phyloP scores from a whole-genome alignment of 2,329 filamentous ascomycete species.

The Torrubiella hemipterigena region DNA sequence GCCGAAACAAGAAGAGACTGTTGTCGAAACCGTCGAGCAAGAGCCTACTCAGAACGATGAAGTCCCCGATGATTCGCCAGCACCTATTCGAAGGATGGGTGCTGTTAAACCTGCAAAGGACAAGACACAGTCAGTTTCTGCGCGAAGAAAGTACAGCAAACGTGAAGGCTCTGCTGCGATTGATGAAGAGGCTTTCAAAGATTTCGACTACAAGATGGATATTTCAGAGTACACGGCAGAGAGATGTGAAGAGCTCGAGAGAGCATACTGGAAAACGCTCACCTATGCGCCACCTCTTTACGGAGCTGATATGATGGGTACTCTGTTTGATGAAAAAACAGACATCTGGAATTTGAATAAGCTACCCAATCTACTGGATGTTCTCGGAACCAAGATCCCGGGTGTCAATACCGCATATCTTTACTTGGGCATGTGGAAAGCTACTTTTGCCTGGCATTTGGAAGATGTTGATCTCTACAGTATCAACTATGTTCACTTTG shows the following conservation, averaged over 20 bases:
- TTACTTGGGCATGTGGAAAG: constrained; percentile 99
- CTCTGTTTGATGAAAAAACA: constrained; percentile 77
- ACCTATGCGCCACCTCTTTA: constrained; percentile 93
- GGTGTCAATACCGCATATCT: constrained; percentile 97
- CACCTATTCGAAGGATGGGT: constrained; percentile 32
- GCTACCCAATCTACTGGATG: constrained; percentile 83
- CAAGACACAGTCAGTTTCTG: constrained; percentile 66
- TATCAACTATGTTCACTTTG: constrained; percentile 99
- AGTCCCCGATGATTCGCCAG: constrained; percentile 28
- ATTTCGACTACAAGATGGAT: constrained; percentile 83
- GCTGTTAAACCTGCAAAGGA: constrained; percentile 37
- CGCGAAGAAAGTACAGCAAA: constrained; percentile 75
- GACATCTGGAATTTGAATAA: constrained; percentile 91
- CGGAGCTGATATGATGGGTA: constrained; percentile 91
- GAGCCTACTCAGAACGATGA: constrained; percentile 37
- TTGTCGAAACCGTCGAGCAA: constrained; percentile 11
- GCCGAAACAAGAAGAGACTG: constrained; percentile 12
- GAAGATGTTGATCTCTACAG: constrained; percentile 98
- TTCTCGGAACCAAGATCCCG: constrained; percentile 87
- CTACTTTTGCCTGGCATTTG: constrained; percentile 96
- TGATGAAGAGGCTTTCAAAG: constrained; percentile 81
- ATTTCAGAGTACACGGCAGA: constrained; percentile 82
- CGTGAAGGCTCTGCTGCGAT: constrained; percentile 67
- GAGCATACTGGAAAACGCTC: constrained; percentile 92
- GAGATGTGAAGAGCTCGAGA: constrained; percentile 87